Base-by-base conservation (phyloP, 2,329 filamentous ascomycete genomes). In the Neopestalotiopsis rosae region DNA sequence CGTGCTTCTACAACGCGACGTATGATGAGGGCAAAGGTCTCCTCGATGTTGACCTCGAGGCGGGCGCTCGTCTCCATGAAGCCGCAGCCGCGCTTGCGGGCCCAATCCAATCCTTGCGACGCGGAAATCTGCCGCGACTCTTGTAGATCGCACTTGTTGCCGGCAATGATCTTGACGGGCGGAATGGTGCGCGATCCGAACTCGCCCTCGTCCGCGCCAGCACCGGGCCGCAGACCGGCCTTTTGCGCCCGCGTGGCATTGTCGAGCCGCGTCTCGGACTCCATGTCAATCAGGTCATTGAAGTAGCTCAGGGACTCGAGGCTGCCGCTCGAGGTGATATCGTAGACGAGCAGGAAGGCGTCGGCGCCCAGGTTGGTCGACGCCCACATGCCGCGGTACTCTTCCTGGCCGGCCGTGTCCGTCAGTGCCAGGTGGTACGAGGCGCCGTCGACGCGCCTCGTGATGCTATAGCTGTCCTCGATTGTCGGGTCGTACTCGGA, bases 51-150 rank as follows among this genome's bases (percentile, higher is more conserved):
- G 72, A 96, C 93, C 84, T 94, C 92, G 75, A 94, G 89, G 67
- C 93, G 84, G 4, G 93, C 93, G 76, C 91, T 94, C 71, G 93
- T 96, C 87, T 96, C 93, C 93, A 96, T 96, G 82, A 96, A 96
- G 52, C 93, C 93, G 81, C 92, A 95, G 58, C 90, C 90, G 67
- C 88, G 85, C 69, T 84, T 84, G 70, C 92, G 84, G 65, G 93
- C 92, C 93, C 93, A 96, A 74, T 94, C 92, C 58, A 95, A 83
- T 0, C 93, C 93, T 68, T 88, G 83, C 57, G 90, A 86, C 6
- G 92, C 92, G n/a, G 88, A 83, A 9, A 96, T 90, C 78, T 90
- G 86, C 63, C 93, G 83, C 73, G 85, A 87, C 75, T 91, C 87
- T 76, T 93, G 90, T 71, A 95, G 80, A 80, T 96, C 93, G 84